Conservation (phyloP, 306 rosid genomes). For the Heteromeles arbutifolia region DNA sequence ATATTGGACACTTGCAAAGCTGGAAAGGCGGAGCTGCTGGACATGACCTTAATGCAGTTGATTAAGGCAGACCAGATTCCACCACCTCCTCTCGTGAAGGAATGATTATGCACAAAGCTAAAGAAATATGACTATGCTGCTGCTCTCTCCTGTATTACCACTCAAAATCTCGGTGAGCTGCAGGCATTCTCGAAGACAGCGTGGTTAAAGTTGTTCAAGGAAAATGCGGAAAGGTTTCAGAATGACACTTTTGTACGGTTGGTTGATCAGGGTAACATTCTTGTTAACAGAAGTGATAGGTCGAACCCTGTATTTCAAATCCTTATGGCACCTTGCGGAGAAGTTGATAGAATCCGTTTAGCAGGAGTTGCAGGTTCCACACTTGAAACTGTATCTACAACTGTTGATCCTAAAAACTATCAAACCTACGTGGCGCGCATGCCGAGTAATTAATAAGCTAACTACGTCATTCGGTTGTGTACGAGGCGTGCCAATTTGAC, state of each 20-base stretch:
- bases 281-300: constrained; percentile 26
- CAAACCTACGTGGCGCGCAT: too few relatives aligned
- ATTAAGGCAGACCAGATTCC: constrained; percentile 33
- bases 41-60: constrained; percentile 68
- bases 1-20: constrained; percentile 65
- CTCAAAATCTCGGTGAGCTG: constrained; percentile 22
- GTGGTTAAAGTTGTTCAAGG: constrained; percentile 60
- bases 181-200: constrained; percentile 56
- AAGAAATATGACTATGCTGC: constrained; percentile 44
- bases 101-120: constrained; percentile 55
- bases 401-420: too few relatives aligned
- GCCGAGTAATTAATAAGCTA: too few relatives aligned
- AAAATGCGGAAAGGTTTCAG: constrained; percentile 43
- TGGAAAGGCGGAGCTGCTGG: constrained; percentile 78
- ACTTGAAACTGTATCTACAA: constrained; percentile 19
- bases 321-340: constrained; percentile 49
- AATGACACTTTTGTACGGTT: constrained; percentile 41
- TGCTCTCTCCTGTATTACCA: constrained; percentile 48
- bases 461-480: too few relatives aligned
- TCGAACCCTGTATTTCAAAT: constrained; percentile 38
- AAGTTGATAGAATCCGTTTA: constrained; percentile 26
- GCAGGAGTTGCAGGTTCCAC: constrained; percentile 13
- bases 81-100: constrained; percentile 52
- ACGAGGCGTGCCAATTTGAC: too few relatives aligned
- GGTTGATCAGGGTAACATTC: constrained; percentile 34